Conservation (phyloP, 371 early-diverging fungal genomes). For the Mortierella sp. region DNA sequence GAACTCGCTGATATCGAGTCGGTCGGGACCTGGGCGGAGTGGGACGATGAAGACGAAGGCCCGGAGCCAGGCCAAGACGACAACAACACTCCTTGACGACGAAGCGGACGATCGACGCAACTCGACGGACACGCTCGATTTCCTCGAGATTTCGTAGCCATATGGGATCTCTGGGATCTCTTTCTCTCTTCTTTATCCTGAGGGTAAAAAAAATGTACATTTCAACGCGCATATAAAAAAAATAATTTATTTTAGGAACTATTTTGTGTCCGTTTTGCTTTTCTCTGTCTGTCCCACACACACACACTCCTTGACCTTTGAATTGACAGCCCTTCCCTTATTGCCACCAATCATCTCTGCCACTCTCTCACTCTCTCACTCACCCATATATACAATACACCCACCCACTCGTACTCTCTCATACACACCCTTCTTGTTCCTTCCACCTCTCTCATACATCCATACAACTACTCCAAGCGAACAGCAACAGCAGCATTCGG, state of each 20-base stretch:
- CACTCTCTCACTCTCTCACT: not conserved
- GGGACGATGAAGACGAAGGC: not conserved
- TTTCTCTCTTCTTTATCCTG: too few relatives aligned
- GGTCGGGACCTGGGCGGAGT: not conserved
- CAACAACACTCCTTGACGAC: not conserved
- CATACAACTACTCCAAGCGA: not conserved
- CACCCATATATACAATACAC: not conserved
- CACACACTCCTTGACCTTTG: not conserved
- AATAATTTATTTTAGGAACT: too few relatives aligned
- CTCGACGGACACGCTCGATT: constrained; percentile 25
- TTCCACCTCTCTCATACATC: too few relatives aligned
- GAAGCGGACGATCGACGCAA: constrained; percentile 17
- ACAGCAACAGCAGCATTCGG: too few relatives aligned
- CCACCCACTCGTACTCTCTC: not conserved
- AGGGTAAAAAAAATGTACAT: too few relatives aligned
- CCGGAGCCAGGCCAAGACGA: not conserved
- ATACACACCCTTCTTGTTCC: too few relatives aligned
- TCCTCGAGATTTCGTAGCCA: constrained; percentile 16
- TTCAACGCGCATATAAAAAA: too few relatives aligned
- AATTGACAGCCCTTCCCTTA: not conserved
- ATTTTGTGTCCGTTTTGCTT: not conserved
- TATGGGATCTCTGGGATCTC: not conserved
- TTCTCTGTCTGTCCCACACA: not conserved
- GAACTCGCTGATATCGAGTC: constrained; percentile 17
- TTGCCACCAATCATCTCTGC: not conserved